Evolutionary conservation across 192 early-diverging fungal species (phyloP).

Genomic region (Backusella macrospora): DNA sequence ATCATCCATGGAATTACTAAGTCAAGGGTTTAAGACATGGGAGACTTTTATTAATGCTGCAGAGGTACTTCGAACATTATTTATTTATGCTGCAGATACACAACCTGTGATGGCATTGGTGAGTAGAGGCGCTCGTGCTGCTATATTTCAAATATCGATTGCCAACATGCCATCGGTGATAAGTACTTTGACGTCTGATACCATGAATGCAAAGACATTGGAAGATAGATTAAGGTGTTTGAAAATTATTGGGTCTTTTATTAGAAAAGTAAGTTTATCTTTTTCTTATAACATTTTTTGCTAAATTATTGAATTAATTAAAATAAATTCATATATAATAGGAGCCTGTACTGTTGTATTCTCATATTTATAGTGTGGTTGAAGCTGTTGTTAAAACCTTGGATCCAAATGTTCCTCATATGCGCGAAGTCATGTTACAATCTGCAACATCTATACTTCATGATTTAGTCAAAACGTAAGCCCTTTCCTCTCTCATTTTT

Average conservation of each 20-base stretch:
- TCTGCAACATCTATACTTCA: constrained; percentile 58
- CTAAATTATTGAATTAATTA: neutral
- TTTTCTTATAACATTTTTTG: too few species aligned
- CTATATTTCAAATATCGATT: constrained; percentile 72
- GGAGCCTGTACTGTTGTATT: constrained; percentile 70
- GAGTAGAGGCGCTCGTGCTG: constrained; percentile 63
- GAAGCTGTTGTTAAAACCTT: constrained; percentile 83
- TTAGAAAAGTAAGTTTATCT: constrained; percentile 61
- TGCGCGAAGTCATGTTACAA: constrained; percentile 70
- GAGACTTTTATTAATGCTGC: constrained; percentile 75
- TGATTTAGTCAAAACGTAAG: constrained; percentile 67
- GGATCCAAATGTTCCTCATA: constrained; percentile 74
- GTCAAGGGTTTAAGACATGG: constrained; percentile 73
- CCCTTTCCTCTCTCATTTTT: constrained; percentile 29
- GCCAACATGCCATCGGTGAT: constrained; percentile 70
- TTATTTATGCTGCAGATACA: constrained; percentile 54
- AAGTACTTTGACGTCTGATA: constrained; percentile 73
- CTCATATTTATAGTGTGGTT: constrained; percentile 61
- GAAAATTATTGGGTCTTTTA: constrained; percentile 73
- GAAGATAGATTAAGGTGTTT: constrained; percentile 61
- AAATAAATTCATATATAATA: constrained; percentile 28
- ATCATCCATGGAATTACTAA: constrained; percentile 66
- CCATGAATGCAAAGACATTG: constrained; percentile 64
- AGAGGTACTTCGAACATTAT: constrained; percentile 61
- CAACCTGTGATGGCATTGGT: constrained; percentile 40